Percentiles rank a stretch among this genome's conserved stretches.
These are phyloP conservation scores for Remersonia thermophila DNA, from an alignment of 2,329 filamentous ascomycete genomes.

Conservation along the genomic window DNA sequence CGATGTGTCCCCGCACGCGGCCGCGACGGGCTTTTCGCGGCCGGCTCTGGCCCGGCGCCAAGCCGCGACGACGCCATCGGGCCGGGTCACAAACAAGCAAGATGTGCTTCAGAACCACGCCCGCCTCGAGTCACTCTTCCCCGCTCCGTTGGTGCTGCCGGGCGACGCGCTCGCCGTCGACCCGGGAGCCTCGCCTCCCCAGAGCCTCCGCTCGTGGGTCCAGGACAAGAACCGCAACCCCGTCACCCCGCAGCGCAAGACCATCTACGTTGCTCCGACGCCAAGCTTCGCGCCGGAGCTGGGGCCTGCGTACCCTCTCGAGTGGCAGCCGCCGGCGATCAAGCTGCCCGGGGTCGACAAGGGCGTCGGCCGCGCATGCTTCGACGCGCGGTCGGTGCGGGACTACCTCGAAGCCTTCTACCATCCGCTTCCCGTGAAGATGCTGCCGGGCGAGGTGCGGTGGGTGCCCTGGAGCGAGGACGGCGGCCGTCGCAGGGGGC, in stretches of 20 bases:
- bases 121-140: constrained; percentile 30
- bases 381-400: constrained; percentile 1
- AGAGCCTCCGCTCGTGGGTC: constrained; percentile 41
- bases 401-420: constrained; percentile 36
- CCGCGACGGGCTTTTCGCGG: constrained; percentile 21
- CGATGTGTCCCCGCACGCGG: constrained; percentile 22
- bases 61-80: constrained; percentile 10
- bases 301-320: too few relatives aligned
- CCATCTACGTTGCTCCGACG: constrained; percentile 40
- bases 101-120: too few relatives aligned
- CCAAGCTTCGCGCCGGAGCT: constrained; percentile 28
- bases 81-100: constrained; percentile 7
- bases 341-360: too few relatives aligned
- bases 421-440: constrained; percentile 38
- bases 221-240: constrained; percentile 34
- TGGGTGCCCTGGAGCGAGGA: constrained; percentile 37
- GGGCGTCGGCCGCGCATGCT: too few relatives aligned
- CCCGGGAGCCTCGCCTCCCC: constrained; percentile 32
- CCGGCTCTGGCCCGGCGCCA: constrained; percentile 15
- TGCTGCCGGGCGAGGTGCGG: constrained; percentile 25
- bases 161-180: constrained; percentile 45
- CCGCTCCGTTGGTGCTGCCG: constrained; percentile 46
- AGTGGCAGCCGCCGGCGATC: too few relatives aligned
- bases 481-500: too few relatives aligned
- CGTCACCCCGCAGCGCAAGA: constrained; percentile 31